These are phyloP conservation scores for Acanthamoeba castellanii DNA, from an alignment of 208 protist genomes.

Conservation along the genomic window DNA sequence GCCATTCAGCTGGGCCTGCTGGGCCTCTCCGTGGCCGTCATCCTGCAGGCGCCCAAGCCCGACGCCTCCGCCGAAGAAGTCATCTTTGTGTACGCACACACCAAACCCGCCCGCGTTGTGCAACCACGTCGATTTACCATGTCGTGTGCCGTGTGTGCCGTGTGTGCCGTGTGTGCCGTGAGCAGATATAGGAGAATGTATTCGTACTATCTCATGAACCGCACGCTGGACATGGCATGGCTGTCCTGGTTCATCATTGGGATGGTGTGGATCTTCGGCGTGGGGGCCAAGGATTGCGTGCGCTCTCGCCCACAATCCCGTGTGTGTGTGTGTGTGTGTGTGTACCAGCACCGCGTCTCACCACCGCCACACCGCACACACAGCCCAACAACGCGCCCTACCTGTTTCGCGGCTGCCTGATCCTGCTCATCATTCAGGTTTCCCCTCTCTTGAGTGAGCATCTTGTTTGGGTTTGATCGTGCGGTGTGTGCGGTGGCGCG, in stretches of 20 bases:
- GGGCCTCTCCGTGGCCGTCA: constrained; percentile 27
- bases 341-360: not conserved
- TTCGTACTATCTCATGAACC: not conserved
- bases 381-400: constrained; percentile 38
- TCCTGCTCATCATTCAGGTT: constrained; percentile 64
- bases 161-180: not conserved
- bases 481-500: not conserved
- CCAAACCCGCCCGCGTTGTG: not conserved
- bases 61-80: constrained; percentile 17
- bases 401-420: constrained; percentile 52
- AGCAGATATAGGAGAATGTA: constrained; percentile 62
- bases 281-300: constrained; percentile 70
- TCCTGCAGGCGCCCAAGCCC: not conserved
- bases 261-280: constrained; percentile 65
- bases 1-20: constrained; percentile 50
- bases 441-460: not conserved
- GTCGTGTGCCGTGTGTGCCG: not conserved
- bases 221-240: constrained; percentile 4
- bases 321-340: too few species aligned
- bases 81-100: not conserved
- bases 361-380: not conserved
- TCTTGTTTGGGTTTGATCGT: not conserved
- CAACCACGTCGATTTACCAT: not conserved
- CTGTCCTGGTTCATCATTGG: constrained; percentile 75
- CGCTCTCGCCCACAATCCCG: not conserved